Conservation (phyloP, 306 rosid genomes). For the Fagus crenata region DNA sequence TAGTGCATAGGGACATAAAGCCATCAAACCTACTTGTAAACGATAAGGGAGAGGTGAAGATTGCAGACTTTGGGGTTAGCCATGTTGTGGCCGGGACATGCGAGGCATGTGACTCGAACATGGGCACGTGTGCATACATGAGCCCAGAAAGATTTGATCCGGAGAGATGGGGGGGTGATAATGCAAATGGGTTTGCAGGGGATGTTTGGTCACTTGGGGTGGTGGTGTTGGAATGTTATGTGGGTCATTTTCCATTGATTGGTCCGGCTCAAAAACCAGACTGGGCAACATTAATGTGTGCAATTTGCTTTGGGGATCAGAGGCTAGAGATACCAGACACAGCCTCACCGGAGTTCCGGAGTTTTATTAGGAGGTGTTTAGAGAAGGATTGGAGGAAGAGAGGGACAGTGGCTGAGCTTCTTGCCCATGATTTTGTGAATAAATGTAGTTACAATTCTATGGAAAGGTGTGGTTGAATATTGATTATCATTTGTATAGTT, state of each 20-base stretch:
- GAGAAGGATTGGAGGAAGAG: conserved; percentile 78
- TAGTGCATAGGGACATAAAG: conserved; percentile 73
- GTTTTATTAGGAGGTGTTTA: conserved; percentile 56
- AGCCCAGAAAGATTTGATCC: conserved; percentile 76
- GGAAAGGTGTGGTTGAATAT: conserved; percentile 15
- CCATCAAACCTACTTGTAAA: conserved; percentile 66
- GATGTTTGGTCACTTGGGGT: conserved; percentile 72
- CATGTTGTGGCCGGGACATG: conserved; percentile 30
- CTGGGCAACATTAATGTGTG: conserved; percentile 62
- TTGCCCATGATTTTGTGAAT: conserved; percentile 51
- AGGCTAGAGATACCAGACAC: conserved; percentile 50
- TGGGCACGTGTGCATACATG: conserved; percentile 69
- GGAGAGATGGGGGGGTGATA: conserved; percentile 48
- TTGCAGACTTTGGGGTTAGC: conserved; percentile 77
- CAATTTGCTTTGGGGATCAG: conserved; percentile 52
- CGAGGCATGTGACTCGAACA: conserved; percentile 14
- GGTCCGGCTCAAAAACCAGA: conserved; percentile 50
- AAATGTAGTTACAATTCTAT: conserved; percentile 8
- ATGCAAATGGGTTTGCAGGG: conserved; percentile 52
- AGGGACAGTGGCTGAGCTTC: conserved; percentile 58
- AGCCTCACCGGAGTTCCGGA: conserved; percentile 42
- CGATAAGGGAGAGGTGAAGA: conserved; percentile 53
- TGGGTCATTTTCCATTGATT: conserved; percentile 56
- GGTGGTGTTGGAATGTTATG: conserved; percentile 50
- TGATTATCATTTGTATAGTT: conserved; percentile 25